Evolutionary conservation across 305 asterid species (phyloP).

Genomic region (Striga hermonthica): DNA sequence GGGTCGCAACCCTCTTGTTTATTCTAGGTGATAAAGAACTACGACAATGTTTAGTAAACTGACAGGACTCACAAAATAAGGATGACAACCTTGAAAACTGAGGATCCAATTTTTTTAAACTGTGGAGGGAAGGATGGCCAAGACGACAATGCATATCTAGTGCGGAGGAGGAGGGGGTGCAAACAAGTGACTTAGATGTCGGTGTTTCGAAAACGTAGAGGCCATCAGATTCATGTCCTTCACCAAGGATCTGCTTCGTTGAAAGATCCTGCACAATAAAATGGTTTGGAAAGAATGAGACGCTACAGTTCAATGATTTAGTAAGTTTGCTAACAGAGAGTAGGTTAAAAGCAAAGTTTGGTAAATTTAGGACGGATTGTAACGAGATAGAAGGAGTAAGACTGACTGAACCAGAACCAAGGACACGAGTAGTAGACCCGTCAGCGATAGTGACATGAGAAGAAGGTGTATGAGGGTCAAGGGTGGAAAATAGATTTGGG

Average conservation of each 20-base stretch:
- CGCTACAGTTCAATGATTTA: not conserved
- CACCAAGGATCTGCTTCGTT: no score
- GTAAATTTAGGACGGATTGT: not conserved
- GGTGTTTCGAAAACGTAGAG: not conserved
- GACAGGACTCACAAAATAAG: not conserved
- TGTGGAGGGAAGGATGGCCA: not conserved
- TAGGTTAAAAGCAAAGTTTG: not conserved
- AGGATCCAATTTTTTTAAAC: not conserved
- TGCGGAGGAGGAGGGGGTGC: not conserved
- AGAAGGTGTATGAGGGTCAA: not conserved
- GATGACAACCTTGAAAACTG: not conserved
- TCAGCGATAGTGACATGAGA: not conserved
- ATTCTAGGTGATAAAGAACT: no score
- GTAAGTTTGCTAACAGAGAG: not conserved
- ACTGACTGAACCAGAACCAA: no score
- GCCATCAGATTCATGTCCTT: not conserved
- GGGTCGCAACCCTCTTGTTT: no score
- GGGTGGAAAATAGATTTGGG: not conserved
- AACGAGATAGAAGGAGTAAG: not conserved
- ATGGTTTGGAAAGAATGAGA: not conserved
- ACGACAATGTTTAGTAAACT: no score
- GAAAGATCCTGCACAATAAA: no score
- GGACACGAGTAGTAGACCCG: not conserved
- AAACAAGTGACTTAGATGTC: not conserved
- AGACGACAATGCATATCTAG: not conserved